These are phyloP conservation scores for Starmerella sirachaensis DNA, from an alignment of 805 yeast genomes.

Conservation along the genomic window DNA sequence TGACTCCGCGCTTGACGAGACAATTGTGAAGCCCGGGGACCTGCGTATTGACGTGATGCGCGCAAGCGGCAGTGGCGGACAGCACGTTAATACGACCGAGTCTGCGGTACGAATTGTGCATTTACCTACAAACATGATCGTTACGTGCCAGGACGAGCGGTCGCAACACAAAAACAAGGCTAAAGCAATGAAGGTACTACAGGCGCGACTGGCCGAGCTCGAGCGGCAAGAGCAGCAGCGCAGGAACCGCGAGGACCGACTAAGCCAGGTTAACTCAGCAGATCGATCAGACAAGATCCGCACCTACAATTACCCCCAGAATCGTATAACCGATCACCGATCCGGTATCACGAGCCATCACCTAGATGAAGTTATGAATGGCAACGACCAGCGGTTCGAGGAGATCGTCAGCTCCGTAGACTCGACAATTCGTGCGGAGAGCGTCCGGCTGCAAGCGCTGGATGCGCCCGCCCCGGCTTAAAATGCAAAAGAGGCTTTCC, in stretches of 20 bases:
- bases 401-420: conserved; percentile 44
- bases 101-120: conserved; percentile 92
- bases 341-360: conserved; percentile 74
- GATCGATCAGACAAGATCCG: conserved; percentile 88
- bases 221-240: conserved; percentile 55
- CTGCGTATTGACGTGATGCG: conserved; percentile 93
- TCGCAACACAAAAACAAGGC: conserved; percentile 93
- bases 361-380: conserved; percentile 52
- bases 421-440: conserved; percentile 34
- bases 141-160: conserved; percentile 85
- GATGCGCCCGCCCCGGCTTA: too few species aligned
- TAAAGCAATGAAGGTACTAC: conserved; percentile 69
- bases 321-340: conserved; percentile 86
- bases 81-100: conserved; percentile 94
- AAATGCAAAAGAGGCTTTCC: too few species aligned
- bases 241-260: conserved; percentile 53
- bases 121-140: conserved; percentile 79
- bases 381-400: conserved; percentile 36
- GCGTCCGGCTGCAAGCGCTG: conserved; percentile 5
- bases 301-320: conserved; percentile 87
- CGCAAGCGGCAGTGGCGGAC: conserved; percentile 96
- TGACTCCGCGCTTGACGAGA: conserved; percentile 41
- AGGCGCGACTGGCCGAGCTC: conserved; percentile 73
- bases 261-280: conserved; percentile 76
- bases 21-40: conserved; percentile 74